Evolutionary conservation across 1,284 basidiomycete species (phyloP).

Genomic region (Ceratobasidium sp.): DNA sequence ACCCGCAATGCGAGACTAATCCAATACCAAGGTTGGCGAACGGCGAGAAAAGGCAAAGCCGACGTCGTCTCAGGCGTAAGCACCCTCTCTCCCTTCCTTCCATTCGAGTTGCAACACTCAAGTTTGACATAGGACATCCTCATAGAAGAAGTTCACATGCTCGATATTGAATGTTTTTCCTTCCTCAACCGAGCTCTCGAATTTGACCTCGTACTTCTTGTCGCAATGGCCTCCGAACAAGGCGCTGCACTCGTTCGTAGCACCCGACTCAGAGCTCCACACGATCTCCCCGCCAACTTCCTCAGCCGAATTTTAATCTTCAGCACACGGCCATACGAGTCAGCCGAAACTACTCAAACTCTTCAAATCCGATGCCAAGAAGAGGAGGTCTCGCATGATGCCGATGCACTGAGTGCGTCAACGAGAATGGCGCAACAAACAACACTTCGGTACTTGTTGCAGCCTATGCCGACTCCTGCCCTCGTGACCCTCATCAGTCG

Average conservation of each 20-base stretch:
- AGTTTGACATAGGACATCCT: slow-evolving; percentile 86
- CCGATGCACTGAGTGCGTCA: slow-evolving; percentile 82
- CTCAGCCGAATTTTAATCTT: slow-evolving; percentile 97
- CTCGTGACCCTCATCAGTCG: slow-evolving; percentile 87
- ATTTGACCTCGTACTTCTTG: slow-evolving; percentile 92
- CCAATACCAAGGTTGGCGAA: slow-evolving; percentile 96
- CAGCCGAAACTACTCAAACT: slow-evolving; percentile 91
- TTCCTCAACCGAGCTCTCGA: slow-evolving; percentile 98
- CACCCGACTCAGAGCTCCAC: slow-evolving; percentile 93
- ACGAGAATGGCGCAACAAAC: slow-evolving; percentile 90
- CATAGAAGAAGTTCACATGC: slow-evolving; percentile 98
- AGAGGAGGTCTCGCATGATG: slow-evolving; percentile 91
- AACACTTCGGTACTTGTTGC: slow-evolving; percentile 90
- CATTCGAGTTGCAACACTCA: neutral
- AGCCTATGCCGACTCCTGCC: slow-evolving; percentile 92
- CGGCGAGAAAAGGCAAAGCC: slow-evolving; percentile 99
- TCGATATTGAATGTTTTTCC: slow-evolving; percentile 99
- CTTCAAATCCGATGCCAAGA: slow-evolving; percentile 95
- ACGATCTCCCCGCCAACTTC: slow-evolving; percentile 95
- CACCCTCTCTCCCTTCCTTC: slow-evolving; percentile 17
- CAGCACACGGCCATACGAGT: slow-evolving; percentile 89
- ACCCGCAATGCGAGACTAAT: slow-evolving; percentile 95
- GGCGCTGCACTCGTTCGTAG: slow-evolving; percentile 96
- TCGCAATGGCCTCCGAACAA: slow-evolving; percentile 98
- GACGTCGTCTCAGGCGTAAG: slow-evolving; percentile 96